phyloP scores from a whole-genome alignment of 1,284 basidiomycete species.

The Neonothopanus nambi region DNA sequence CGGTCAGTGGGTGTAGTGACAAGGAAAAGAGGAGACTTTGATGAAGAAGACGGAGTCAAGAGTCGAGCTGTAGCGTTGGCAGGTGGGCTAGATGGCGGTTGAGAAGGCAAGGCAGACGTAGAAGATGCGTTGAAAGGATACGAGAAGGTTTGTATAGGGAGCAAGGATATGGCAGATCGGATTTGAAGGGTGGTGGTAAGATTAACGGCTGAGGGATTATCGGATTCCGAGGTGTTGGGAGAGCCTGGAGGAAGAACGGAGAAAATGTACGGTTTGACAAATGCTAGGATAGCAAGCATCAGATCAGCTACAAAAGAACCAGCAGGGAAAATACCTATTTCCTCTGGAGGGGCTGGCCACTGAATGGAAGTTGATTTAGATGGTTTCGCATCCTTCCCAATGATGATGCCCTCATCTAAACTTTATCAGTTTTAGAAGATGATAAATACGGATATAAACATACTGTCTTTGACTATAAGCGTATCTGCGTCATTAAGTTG shows the following conservation, averaged over 20 bases:
- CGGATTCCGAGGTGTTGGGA: constrained; percentile 38
- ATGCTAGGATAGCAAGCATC: constrained; percentile 45
- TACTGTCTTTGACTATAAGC: constrained; percentile 81
- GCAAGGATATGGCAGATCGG: constrained; percentile 74
- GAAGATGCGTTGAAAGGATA: constrained; percentile 56
- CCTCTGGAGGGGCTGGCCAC: constrained; percentile 84
- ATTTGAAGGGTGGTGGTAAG: constrained; percentile 72
- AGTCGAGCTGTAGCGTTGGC: constrained; percentile 59
- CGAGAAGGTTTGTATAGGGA: constrained; percentile 62
- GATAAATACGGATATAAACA: constrained; percentile 31
- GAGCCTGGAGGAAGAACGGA: constrained; percentile 73
- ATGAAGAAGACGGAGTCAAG: constrained; percentile 48
- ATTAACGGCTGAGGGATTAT: constrained; percentile 33
- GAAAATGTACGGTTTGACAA: constrained; percentile 84
- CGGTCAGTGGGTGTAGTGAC: constrained; percentile 77
- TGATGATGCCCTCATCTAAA: constrained; percentile 72
- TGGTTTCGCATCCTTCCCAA: constrained; percentile 69
- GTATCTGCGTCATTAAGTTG: constrained; percentile 68
- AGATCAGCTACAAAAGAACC: background rate
- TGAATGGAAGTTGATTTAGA: constrained; percentile 62
- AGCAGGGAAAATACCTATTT: constrained; percentile 53
- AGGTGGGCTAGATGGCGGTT: constrained; percentile 26
- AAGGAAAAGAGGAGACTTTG: constrained; percentile 64
- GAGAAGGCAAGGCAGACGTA: constrained; percentile 23
- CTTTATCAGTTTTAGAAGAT: background rate